Evolutionary conservation across 2,329 filamentous ascomycete genomes (phyloP).

Genomic region (Helicocarpus griseus): DNA sequence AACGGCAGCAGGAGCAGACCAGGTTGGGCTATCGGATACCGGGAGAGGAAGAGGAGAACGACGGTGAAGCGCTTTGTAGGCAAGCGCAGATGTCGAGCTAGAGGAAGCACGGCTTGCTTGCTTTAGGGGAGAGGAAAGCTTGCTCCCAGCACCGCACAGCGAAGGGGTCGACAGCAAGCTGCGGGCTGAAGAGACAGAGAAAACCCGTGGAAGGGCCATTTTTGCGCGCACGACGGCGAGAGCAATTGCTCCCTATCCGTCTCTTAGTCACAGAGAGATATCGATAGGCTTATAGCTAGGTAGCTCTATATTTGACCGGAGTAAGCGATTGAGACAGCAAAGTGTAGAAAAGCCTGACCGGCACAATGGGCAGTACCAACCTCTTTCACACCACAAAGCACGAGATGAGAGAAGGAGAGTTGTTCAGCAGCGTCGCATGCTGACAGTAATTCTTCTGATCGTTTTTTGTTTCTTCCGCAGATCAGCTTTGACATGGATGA

Average conservation of each 20-base stretch:
- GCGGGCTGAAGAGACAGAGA: conserved; percentile 24
- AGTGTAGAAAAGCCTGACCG: not conserved
- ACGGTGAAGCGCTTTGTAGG: conserved; percentile 93
- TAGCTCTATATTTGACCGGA: not conserved
- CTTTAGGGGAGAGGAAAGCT: not conserved
- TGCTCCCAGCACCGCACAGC: conserved; percentile 10
- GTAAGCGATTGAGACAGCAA: not conserved
- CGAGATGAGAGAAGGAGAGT: not conserved
- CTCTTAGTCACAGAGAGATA: not conserved
- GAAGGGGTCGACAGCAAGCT: conserved; percentile 8
- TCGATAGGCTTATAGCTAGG: not conserved
- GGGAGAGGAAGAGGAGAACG: conserved; percentile 78
- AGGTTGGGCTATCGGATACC: conserved; percentile 67
- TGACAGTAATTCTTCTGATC: not conserved
- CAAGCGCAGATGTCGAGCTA: conserved; percentile 79
- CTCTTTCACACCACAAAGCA: not conserved
- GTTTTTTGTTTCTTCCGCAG: not conserved
- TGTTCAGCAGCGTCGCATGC: not conserved
- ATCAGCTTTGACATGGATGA: no score
- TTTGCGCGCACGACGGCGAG: not conserved
- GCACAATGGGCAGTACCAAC: not conserved
- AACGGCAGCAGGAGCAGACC: conserved; percentile 82
- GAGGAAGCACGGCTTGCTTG: conserved; percentile 8
- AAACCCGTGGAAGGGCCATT: conserved; percentile 32
- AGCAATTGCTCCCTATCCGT: not conserved